phyloP scores from a whole-genome alignment of 208 protist species.

The Angomonas deanei region DNA sequence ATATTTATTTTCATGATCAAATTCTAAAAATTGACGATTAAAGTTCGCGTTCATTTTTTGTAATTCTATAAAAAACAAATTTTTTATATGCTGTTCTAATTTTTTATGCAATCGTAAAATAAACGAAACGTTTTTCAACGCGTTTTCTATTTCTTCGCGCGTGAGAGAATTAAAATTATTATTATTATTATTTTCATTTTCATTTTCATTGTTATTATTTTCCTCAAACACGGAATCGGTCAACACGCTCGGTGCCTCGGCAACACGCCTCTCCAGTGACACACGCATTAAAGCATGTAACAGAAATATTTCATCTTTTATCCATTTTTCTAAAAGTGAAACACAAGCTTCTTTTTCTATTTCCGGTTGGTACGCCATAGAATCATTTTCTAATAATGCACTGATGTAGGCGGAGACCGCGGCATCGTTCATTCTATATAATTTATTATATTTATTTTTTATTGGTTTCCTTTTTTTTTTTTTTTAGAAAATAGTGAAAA shows the following conservation, averaged over 20 bases:
- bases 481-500: neutral
- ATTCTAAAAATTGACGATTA: neutral
- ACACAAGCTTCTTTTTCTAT: neutral
- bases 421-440: too few species aligned
- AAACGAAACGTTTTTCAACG: neutral
- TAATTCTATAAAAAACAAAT: neutral
- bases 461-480: neutral
- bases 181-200: slow-evolving; percentile 6
- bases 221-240: neutral
- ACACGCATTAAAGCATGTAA: neutral
- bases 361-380: too few species aligned
- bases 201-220: slow-evolving; percentile 2
- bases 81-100: neutral
- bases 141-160: neutral
- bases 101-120: neutral
- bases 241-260: too few species aligned
- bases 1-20: neutral
- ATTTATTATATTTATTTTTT: slow-evolving; percentile 1
- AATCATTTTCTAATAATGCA: too few species aligned
- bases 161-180: neutral
- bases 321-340: neutral
- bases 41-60: neutral
- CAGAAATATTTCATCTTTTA: neutral
- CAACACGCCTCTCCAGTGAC: too few species aligned
- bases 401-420: too few species aligned